phyloP scores from a whole-genome alignment of 1,284 basidiomycete genomes.

The Gymnopus androsaceus region DNA sequence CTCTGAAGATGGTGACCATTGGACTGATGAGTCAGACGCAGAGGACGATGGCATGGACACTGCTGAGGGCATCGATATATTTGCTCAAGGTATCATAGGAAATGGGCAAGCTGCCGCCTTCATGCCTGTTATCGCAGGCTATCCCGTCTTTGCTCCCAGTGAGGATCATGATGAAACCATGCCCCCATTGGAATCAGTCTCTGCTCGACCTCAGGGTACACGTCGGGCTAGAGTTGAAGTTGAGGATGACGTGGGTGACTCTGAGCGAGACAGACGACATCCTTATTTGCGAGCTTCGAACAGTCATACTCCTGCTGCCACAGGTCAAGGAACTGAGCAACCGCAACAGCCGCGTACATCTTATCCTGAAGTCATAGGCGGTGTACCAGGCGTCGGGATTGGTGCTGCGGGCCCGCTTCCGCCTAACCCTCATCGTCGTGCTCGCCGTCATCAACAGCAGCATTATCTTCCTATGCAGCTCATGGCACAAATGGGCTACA shows the following conservation, averaged over 20 bases:
- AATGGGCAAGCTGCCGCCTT: neutral
- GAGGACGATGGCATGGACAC: conserved; percentile 2
- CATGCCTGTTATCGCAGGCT: neutral
- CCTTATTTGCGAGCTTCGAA: conserved; percentile 49
- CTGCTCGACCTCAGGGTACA: conserved; percentile 22
- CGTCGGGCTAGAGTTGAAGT: conserved; percentile 54
- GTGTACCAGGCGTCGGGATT: conserved; percentile 8
- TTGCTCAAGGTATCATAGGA: neutral
- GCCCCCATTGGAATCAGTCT: conserved; percentile 2
- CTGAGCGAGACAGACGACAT: conserved; percentile 57
- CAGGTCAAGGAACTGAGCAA: neutral
- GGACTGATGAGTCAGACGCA: neutral
- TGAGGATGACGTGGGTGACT: conserved; percentile 47
- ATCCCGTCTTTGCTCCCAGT: neutral
- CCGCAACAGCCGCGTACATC: neutral
- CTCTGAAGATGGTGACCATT: neutral
- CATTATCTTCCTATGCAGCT: neutral
- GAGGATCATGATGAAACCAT: neutral
- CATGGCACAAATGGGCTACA: neutral
- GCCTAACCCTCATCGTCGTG: neutral
- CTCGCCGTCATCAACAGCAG: neutral
- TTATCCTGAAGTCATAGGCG: neutral
- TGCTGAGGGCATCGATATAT: conserved; percentile 18
- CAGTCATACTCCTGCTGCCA: neutral
- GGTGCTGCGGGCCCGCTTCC: neutral